phyloP scores from a whole-genome alignment of 495 filamentous ascomycete genomes.

The Aspergillus coremiiformis region DNA sequence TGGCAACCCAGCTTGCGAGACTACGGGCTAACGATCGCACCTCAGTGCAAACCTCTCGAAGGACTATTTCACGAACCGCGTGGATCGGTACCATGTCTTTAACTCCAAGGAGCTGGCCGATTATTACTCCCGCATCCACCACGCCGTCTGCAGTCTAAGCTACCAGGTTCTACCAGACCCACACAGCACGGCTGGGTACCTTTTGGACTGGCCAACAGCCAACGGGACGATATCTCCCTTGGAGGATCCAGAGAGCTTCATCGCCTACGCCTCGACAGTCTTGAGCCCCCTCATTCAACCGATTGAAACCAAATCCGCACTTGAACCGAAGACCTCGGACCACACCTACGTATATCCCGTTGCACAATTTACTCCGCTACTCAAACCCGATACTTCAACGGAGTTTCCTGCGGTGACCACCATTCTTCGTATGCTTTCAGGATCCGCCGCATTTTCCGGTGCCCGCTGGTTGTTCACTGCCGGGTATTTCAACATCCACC shows the following conservation, averaged over 20 bases:
- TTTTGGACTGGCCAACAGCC: constrained; percentile 66
- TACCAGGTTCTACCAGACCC: constrained; percentile 64
- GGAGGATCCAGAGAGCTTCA: constrained; percentile 57
- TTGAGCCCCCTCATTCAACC: constrained; percentile 60
- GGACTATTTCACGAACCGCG: constrained; percentile 94
- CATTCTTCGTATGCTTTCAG: constrained; percentile 59
- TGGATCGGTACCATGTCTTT: constrained; percentile 93
- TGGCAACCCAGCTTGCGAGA: not conserved
- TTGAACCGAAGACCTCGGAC: constrained; percentile 24
- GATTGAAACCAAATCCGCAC: constrained; percentile 21
- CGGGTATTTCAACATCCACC: constrained; percentile 95
- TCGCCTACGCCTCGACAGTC: constrained; percentile 55
- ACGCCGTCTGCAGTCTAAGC: constrained; percentile 69
- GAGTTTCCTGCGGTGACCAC: constrained; percentile 74
- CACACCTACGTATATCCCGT: constrained; percentile 78
- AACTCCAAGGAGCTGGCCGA: constrained; percentile 67
- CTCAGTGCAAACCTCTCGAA: constrained; percentile 76
- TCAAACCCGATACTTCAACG: constrained; percentile 73
- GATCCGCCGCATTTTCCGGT: constrained; percentile 47
- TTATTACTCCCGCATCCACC: constrained; percentile 73
- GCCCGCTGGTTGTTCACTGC: constrained; percentile 93
- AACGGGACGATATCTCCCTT: constrained; percentile 71
- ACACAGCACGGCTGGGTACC: constrained; percentile 53
- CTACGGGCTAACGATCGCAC: not conserved
- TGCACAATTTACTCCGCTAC: constrained; percentile 75